These are phyloP conservation scores for Pseudonectria buxi DNA, from an alignment of 2,329 filamentous ascomycete species.

Conservation along the genomic window DNA sequence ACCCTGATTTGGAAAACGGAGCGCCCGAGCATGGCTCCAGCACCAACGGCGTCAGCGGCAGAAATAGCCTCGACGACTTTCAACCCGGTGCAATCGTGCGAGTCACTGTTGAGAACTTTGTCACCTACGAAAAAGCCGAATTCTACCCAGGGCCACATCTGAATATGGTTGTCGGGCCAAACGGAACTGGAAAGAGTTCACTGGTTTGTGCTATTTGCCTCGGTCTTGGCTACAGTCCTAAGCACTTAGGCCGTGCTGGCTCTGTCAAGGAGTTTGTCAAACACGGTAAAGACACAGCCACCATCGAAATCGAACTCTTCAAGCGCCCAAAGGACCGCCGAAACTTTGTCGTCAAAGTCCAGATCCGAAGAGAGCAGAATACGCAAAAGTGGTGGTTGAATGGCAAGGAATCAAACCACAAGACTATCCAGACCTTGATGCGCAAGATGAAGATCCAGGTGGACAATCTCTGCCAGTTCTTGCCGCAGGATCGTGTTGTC, in stretches of 20 bases:
- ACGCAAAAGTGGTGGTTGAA: slow-evolving; percentile 74
- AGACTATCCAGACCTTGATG: slow-evolving; percentile 61
- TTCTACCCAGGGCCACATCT: slow-evolving; percentile 86
- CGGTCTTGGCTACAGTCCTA: slow-evolving; percentile 76
- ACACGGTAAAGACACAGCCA: slow-evolving; percentile 69
- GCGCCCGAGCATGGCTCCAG: slow-evolving; percentile 5
- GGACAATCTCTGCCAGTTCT: slow-evolving; percentile 94
- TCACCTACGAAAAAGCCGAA: slow-evolving; percentile 89
- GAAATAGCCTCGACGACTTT: slow-evolving; percentile 30
- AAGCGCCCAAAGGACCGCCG: slow-evolving; percentile 47
- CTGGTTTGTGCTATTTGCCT: slow-evolving; percentile 95
- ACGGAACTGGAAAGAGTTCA: slow-evolving; percentile 96
- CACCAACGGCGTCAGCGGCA: slow-evolving; percentile 7
- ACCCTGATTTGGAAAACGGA: slow-evolving; percentile 15
- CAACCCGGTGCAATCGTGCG: slow-evolving; percentile 82
- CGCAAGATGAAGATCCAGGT: slow-evolving; percentile 80
- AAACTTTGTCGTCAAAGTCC: slow-evolving; percentile 70
- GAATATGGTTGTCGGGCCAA: slow-evolving; percentile 99
- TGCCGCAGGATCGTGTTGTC: slow-evolving; percentile 91
- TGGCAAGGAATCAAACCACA: slow-evolving; percentile 53
- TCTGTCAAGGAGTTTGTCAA: slow-evolving; percentile 89
- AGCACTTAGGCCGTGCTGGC: slow-evolving; percentile 78
- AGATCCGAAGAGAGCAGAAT: slow-evolving; percentile 77
- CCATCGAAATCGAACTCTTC: slow-evolving; percentile 86
- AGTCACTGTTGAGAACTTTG: slow-evolving; percentile 80